These are phyloP conservation scores for Brassica carinata DNA, from an alignment of 345 rosid species.

Conservation along the genomic window DNA sequence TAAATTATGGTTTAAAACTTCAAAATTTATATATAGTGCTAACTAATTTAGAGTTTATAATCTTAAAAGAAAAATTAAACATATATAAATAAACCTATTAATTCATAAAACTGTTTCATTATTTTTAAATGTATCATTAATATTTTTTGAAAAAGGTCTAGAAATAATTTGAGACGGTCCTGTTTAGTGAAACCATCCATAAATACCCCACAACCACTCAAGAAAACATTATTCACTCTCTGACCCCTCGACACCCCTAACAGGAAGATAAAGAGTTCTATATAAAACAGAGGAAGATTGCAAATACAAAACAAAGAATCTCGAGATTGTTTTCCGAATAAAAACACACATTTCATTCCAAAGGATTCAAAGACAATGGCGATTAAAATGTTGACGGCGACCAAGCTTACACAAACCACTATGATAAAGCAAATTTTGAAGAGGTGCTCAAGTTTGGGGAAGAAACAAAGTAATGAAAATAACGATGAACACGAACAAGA, in stretches of 20 bases:
- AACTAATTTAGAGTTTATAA: too few relatives aligned
- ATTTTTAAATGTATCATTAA: too few relatives aligned
- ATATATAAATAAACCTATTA: too few relatives aligned
- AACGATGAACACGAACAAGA: conserved; percentile 47
- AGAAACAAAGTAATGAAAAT: conserved; percentile 54
- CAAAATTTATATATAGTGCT: too few relatives aligned
- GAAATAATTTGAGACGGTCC: too few relatives aligned
- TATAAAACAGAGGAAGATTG: neutral
- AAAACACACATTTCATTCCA: neutral
- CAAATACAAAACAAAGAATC: neutral
- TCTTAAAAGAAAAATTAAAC: too few relatives aligned
- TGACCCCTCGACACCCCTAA: conserved; percentile 33
- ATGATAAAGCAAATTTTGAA: conserved; percentile 69
- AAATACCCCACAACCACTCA: conserved; percentile 32
- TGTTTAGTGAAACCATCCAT: conserved; percentile 21
- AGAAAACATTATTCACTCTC: conserved; percentile 40
- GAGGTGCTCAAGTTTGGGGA: conserved; percentile 74
- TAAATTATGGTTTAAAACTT: too few relatives aligned
- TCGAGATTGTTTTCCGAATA: neutral
- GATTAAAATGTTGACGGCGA: conserved; percentile 43
- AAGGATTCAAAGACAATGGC: conserved; percentile 43
- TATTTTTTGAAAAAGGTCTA: too few relatives aligned
- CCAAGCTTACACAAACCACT: conserved; percentile 59
- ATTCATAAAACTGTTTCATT: too few relatives aligned
- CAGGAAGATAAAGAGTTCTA: conserved; percentile 6